Percentiles rank a stretch among this genome's conserved stretches.
Evolutionary conservation across 2,329 filamentous ascomycete species (phyloP).

Genomic region (Hypoxylon sp.): DNA sequence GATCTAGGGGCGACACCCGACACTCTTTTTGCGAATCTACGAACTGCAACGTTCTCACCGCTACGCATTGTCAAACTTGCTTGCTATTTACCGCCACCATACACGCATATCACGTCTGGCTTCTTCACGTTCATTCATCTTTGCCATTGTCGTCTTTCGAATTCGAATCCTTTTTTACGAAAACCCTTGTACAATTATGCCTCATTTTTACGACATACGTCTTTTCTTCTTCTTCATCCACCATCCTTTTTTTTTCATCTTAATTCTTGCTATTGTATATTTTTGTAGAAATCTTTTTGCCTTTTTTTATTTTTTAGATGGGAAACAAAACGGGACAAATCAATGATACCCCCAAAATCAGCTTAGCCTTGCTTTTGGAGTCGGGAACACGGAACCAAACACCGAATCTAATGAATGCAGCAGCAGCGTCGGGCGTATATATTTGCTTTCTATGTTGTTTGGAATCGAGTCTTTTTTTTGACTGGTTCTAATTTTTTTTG

Average conservation of each 20-base stretch:
- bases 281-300: conserved; percentile 30
- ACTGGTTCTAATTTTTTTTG: conserved; percentile 6
- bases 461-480: neutral
- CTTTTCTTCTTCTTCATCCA: conserved; percentile 9
- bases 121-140: conserved; percentile 3
- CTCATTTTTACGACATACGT: conserved; percentile 18
- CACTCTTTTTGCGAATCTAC: conserved; percentile 15
- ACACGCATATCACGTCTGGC: conserved; percentile 3
- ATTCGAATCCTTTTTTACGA: conserved; percentile 11
- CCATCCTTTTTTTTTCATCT: conserved; percentile 5
- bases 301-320: too few species aligned
- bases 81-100: conserved; percentile 2
- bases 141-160: conserved; percentile 1
- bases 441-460: conserved; percentile 28
- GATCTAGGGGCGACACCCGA: conserved; percentile 18
- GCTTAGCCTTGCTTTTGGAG: conserved; percentile 32
- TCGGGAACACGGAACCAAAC: conserved; percentile 15
- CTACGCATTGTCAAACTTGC: conserved; percentile 3
- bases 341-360: conserved; percentile 34
- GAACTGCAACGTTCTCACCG: conserved; percentile 7
- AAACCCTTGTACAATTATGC: conserved; percentile 11
- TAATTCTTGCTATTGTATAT: too few species aligned
- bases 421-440: conserved; percentile 19
- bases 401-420: conserved; percentile 23
- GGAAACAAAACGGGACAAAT: conserved; percentile 31